These are phyloP conservation scores for Tetrapyrgos nigripes DNA, from an alignment of 1,284 basidiomycete species.

Conservation along the genomic window DNA sequence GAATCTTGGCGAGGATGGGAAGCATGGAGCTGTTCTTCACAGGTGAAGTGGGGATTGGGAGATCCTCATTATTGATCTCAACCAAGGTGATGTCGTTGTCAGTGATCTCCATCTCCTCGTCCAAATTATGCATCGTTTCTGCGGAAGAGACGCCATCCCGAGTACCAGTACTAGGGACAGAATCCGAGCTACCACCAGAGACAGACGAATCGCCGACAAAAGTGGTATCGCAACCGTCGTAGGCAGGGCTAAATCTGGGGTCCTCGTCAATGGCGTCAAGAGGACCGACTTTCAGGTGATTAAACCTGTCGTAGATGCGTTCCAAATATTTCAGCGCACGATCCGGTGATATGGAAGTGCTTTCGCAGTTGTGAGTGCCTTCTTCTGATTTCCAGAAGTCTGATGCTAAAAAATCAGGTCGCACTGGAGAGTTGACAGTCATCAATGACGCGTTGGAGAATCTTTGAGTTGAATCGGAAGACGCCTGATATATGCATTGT, in stretches of 20 bases:
- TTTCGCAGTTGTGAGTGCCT: not conserved
- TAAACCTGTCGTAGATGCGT: slow-evolving; percentile 4
- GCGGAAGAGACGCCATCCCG: not conserved
- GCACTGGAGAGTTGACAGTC: not conserved
- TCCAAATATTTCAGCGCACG: slow-evolving; percentile 8
- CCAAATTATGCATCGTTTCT: not conserved
- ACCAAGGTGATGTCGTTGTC: not conserved
- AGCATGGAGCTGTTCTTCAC: slow-evolving; percentile 7
- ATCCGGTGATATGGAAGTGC: slow-evolving; percentile 1
- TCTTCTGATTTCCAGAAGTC: slow-evolving; percentile 2
- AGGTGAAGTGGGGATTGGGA: not conserved
- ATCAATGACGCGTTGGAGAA: not conserved
- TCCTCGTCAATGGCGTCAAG: slow-evolving; percentile 4
- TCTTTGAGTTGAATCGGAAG: not conserved
- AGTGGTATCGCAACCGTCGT: not conserved
- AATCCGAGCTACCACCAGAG: slow-evolving; percentile 1
- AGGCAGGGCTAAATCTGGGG: not conserved
- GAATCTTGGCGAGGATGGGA: slow-evolving; percentile 9
- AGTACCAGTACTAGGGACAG: not conserved
- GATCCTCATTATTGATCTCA: not conserved
- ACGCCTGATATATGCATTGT: not conserved
- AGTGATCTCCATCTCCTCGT: not conserved
- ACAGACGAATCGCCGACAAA: not conserved
- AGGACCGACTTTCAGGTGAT: not conserved
- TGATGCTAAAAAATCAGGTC: not conserved